Evolutionary conservation across 2,329 filamentous ascomycete genomes (phyloP), one percentile per base, ranked within the genome.

Genomic region (Rhynchosporium graminicola): DNA sequence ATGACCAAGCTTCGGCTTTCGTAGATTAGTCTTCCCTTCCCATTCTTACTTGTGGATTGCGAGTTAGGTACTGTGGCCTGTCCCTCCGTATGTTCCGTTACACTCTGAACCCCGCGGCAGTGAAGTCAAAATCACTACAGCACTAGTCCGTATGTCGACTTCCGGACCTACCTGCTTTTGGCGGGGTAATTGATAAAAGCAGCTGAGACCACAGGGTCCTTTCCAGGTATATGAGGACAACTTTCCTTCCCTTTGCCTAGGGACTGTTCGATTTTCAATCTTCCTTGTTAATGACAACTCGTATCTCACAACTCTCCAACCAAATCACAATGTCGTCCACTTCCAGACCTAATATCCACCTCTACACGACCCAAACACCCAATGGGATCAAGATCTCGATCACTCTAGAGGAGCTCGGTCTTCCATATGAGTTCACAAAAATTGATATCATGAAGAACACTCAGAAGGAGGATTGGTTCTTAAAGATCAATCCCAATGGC

Each of bases 381-480:
- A 97, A 97, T 77, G 92, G 92, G 67, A 89, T 95, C 81, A 97
- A 96, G 76, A 85, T 91, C 65, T 92, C 90, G 61, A 96, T 97
- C 68, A 83, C 91, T 9, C 80, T 97, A 15, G 92, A 96, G 77
- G 92, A 96, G 78, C 82, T 97, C 4, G 88, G 88, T 68, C 79
- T 96, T 46, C 84, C 88, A n/a, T 96, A 96, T 79, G 87, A 92
- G 77, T 84, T 87, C 48, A 83, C 88, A 58, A 80, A 83, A 48
- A 87, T 96, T 71, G 82, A 89, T n/a, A 83, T 96, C 63, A 79
- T 75, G 66, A 89, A 90, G 66, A 90, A 92, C 74, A 83, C 51
- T 15, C 51, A 54, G 71, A 96, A 95, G 71, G 84, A 94, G 75
- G 85, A 85, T 15, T 96, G 91, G 91, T 97, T 94, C 77, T 83